Conservation (phyloP, 495 filamentous ascomycete genomes). For the Talaromyces liani region DNA sequence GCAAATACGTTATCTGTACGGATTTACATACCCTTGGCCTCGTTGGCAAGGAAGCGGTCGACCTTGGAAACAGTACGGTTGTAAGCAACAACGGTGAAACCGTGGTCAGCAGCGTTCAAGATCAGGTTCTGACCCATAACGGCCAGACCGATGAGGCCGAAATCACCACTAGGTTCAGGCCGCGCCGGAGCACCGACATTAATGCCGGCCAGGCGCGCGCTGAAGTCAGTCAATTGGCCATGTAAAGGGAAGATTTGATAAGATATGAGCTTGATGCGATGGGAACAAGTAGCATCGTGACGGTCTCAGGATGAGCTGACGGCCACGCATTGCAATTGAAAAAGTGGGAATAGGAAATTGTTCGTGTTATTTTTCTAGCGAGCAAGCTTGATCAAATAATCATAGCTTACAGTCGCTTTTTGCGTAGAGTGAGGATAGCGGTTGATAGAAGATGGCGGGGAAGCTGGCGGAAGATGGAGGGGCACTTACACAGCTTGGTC, state of each 20-base stretch:
- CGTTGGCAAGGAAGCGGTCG: slow-evolving; percentile 87
- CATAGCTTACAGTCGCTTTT: not conserved
- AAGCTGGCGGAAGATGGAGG: slow-evolving; percentile 9
- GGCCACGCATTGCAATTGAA: not conserved
- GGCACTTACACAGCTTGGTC: slow-evolving; percentile 53
- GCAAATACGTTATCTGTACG: slow-evolving; percentile 5
- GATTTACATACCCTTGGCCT: slow-evolving; percentile 64
- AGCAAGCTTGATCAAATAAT: not conserved
- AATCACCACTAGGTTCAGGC: slow-evolving; percentile 59
- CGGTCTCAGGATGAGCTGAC: not conserved
- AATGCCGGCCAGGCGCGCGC: slow-evolving; percentile 81
- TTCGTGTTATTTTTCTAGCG: not conserved
- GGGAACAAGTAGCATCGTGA: not conserved
- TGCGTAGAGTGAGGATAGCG: not conserved
- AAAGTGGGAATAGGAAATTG: not conserved
- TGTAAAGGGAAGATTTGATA: slow-evolving; percentile 17
- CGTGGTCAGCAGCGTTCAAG: slow-evolving; percentile 93
- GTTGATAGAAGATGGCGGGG: slow-evolving; percentile 1
- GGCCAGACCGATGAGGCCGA: slow-evolving; percentile 99
- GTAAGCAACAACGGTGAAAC: slow-evolving; percentile 92
- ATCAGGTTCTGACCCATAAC: slow-evolving; percentile 99
- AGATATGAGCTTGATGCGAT: not conserved
- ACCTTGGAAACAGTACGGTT: slow-evolving; percentile 98
- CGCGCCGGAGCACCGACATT: slow-evolving; percentile 62
- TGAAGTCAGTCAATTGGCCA: slow-evolving; percentile 57